Evolutionary conservation across 2,329 filamentous ascomycete genomes (phyloP).

Genomic region (Madurella fahalii): DNA sequence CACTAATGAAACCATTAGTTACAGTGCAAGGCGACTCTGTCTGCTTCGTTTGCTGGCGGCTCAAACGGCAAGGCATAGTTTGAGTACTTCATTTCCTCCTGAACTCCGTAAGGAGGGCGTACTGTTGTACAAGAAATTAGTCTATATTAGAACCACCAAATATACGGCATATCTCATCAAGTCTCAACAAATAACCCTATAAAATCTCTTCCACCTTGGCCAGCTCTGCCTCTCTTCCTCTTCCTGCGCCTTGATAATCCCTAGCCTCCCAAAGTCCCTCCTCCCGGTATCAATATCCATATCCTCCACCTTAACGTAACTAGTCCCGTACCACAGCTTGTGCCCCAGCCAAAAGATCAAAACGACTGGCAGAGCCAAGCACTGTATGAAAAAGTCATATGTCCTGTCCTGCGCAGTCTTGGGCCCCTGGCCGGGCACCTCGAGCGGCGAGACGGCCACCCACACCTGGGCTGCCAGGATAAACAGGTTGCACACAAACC

Average conservation of each 20-base stretch:
- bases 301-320: slow-evolving; percentile 53
- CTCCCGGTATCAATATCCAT: slow-evolving; percentile 59
- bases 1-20: no score
- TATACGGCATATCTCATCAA: background rate
- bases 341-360: slow-evolving; percentile 51
- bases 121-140: background rate
- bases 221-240: slow-evolving; percentile 25
- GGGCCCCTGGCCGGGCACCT: slow-evolving; percentile 22
- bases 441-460: slow-evolving; percentile 34
- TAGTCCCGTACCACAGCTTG: slow-evolving; percentile 60
- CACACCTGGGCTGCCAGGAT: slow-evolving; percentile 52
- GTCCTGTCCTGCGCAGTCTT: slow-evolving; percentile 32
- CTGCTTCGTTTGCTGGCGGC: no score
- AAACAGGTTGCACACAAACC: slow-evolving; percentile 53
- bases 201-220: slow-evolving; percentile 30
- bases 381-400: slow-evolving; percentile 50
- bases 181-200: slow-evolving; percentile 25
- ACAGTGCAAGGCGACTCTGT: no score
- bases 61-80: no score
- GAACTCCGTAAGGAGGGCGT: no score
- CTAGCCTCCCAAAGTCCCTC: slow-evolving; percentile 24
- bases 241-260: slow-evolving; percentile 27
- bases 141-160: background rate
- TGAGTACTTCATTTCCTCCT: no score
- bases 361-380: slow-evolving; percentile 52